These are phyloP conservation scores for Podila horticola DNA, from an alignment of 192 early-diverging fungal species.

Conservation along the genomic window DNA sequence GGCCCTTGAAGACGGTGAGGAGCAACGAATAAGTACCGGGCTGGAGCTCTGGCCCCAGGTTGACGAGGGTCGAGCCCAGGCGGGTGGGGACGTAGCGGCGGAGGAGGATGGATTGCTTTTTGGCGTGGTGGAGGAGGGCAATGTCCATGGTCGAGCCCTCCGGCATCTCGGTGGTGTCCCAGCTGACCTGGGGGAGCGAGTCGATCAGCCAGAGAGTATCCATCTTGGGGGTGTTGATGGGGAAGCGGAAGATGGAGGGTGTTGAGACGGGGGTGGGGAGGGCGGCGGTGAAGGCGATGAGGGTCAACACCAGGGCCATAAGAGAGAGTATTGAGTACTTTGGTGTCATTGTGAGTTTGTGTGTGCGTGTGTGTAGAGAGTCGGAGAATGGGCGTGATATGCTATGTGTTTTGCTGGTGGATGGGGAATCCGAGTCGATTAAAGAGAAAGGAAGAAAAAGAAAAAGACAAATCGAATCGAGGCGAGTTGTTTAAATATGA, in stretches of 20 bases:
- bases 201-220: conserved; percentile 43
- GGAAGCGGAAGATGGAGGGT: conserved; percentile 23
- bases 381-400: not conserved
- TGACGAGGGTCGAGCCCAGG: conserved; percentile 27
- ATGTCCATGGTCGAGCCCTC: conserved; percentile 38
- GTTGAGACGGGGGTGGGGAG: conserved; percentile 12
- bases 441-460: conserved; percentile 10
- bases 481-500: not conserved
- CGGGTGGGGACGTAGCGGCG: conserved; percentile 44
- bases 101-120: conserved; percentile 33
- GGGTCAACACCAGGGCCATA: not conserved
- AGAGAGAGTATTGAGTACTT: conserved; percentile 22
- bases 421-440: conserved; percentile 19
- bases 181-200: conserved; percentile 32
- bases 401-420: conserved; percentile 2
- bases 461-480: not conserved
- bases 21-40: conserved; percentile 42
- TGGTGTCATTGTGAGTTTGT: conserved; percentile 5
- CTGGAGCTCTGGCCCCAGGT: conserved; percentile 16
- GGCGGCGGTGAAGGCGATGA: conserved; percentile 18
- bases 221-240: conserved; percentile 15
- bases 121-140: conserved; percentile 34
- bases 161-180: conserved; percentile 29
- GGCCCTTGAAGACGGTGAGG: conserved; percentile 46
- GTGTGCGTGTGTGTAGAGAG: not conserved